Percentiles rank a stretch among this genome's conserved stretches.
phyloP scores from a whole-genome alignment of 371 early-diverging fungal species.

The Apophysomyces variabilis region DNA sequence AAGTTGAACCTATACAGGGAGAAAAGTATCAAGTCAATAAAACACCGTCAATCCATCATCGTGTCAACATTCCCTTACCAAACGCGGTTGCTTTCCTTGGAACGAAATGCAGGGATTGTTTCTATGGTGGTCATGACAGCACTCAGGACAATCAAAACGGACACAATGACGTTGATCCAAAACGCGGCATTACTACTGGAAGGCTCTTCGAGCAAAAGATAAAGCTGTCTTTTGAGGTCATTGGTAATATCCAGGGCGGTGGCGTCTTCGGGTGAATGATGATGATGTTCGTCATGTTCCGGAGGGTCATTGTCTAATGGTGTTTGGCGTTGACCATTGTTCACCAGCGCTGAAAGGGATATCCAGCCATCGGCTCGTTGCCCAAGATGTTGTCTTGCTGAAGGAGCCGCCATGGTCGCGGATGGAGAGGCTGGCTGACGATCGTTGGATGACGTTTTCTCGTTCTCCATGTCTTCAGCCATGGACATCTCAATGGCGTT shows the following conservation, averaged over 20 bases:
- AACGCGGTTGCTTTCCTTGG: conserved; percentile 58
- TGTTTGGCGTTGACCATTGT: not conserved
- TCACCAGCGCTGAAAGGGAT: not conserved
- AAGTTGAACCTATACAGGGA: conserved; percentile 68
- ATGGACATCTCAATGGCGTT: conserved; percentile 3
- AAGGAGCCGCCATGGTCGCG: not conserved
- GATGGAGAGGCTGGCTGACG: not conserved
- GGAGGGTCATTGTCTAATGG: not conserved
- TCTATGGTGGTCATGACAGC: conserved; percentile 84
- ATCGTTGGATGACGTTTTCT: conserved; percentile 1
- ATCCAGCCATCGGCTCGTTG: conserved; percentile 1
- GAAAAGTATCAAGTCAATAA: no score
- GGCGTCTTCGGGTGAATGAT: not conserved
- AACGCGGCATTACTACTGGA: conserved; percentile 77
- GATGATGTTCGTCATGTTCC: not conserved
- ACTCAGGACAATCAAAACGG: conserved; percentile 75
- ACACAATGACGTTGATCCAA: conserved; percentile 74
- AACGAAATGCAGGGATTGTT: conserved; percentile 81
- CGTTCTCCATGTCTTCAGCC: not conserved
- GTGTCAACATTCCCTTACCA: conserved; percentile 47
- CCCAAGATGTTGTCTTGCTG: conserved; percentile 4
- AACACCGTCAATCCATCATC: no score
- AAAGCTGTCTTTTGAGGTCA: conserved; percentile 63
- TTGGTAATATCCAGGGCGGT: conserved; percentile 31
- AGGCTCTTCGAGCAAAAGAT: conserved; percentile 72